These are phyloP conservation scores for Fusarium graminum DNA, from an alignment of 2,329 filamentous ascomycete genomes.

Conservation along the genomic window DNA sequence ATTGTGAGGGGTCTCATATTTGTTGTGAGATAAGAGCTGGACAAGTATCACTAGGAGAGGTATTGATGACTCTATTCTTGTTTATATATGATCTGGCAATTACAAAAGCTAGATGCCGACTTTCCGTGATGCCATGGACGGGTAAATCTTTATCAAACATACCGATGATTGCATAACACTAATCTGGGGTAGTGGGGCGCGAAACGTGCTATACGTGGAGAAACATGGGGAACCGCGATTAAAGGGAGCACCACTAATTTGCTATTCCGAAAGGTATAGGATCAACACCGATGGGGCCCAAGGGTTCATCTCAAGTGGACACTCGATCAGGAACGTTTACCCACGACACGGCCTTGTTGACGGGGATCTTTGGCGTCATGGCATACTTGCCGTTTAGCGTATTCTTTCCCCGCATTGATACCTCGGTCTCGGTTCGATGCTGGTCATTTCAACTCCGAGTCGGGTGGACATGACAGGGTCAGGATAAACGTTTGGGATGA, in stretches of 20 bases:
- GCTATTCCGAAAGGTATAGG: background rate
- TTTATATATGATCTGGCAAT: background rate
- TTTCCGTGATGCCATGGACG: background rate
- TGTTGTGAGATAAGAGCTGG: background rate
- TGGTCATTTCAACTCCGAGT: background rate
- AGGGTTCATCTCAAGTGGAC: background rate
- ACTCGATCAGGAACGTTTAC: background rate
- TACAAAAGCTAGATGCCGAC: background rate
- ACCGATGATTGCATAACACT: no score
- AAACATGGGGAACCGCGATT: slow-evolving; percentile 13
- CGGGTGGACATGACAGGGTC: background rate
- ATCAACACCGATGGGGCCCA: background rate
- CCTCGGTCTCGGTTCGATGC: background rate
- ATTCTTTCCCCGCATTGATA: background rate
- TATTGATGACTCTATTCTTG: no score
- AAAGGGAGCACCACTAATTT: background rate
- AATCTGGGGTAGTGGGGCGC: slow-evolving; percentile 6
- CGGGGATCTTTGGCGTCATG: background rate
- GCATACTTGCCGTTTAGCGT: background rate
- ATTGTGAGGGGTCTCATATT: slow-evolving; percentile 14
- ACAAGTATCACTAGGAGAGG: background rate
- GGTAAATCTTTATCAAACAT: slow-evolving; percentile 24
- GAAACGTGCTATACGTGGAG: slow-evolving; percentile 8
- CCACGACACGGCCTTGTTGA: background rate
- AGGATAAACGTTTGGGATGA: background rate